Percentiles rank a stretch among this genome's conserved stretches.
Conservation (phyloP, 2,329 filamentous ascomycete genomes). For the Graphiopsis chlorocephala region DNA sequence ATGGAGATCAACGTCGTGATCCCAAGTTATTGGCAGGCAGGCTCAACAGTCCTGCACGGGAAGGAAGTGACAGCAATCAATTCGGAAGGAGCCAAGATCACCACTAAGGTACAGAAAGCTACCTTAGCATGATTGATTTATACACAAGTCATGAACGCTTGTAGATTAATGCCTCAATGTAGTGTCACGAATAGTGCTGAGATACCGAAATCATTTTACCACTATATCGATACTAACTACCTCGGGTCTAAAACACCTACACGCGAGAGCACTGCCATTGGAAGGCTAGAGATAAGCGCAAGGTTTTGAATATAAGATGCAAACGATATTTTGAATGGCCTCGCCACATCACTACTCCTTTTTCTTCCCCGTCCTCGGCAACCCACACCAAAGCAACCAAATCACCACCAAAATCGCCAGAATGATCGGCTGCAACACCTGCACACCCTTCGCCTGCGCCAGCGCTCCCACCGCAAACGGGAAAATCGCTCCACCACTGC, state of each 20-base stretch:
- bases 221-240: no score
- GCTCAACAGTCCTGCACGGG: not conserved
- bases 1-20: not conserved
- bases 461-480: conserved; percentile 67
- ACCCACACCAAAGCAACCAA: conserved; percentile 50
- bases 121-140: no score
- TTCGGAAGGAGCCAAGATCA: not conserved
- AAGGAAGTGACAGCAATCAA: not conserved
- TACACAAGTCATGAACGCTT: no score
- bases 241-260: no score
- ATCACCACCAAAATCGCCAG: conserved; percentile 53
- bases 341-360: conserved; percentile 26
- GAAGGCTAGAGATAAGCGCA: no score
- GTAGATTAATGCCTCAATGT: no score
- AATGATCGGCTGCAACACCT: conserved; percentile 60
- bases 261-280: no score
- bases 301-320: no score
- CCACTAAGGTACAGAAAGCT: no score
- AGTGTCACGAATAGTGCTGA: no score
- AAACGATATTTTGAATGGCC: no score
- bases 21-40: not conserved
- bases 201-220: no score
- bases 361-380: conserved; percentile 49
- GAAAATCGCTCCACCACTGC: conserved; percentile 66
- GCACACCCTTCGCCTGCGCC: conserved; percentile 59